Evolutionary conservation across 306 rosid species (phyloP).

Genomic region (Psophocarpus tetragonolobus): DNA sequence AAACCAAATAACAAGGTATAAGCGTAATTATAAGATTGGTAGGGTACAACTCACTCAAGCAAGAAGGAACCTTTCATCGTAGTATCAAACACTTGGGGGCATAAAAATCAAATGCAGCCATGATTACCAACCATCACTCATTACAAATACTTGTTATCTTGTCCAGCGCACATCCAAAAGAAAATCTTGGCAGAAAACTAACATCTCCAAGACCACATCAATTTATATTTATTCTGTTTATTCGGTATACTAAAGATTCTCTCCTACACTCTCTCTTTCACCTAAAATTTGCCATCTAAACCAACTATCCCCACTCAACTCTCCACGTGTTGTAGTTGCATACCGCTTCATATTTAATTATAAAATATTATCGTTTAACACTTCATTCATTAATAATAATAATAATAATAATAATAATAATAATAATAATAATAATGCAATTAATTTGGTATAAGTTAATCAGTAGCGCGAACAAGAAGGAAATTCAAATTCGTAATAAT

Average conservation of each 20-base stretch:
- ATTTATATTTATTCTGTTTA: not conserved
- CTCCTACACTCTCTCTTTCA: not conserved
- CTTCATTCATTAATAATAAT: conserved; percentile 1
- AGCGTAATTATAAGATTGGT: not conserved
- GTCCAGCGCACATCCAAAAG: not conserved
- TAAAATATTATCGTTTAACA: not conserved
- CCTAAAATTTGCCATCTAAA: conserved; percentile 2
- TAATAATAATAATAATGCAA: too few species aligned
- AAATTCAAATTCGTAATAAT: not conserved
- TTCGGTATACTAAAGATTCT: not conserved
- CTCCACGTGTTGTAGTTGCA: not conserved
- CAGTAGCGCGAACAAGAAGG: not conserved
- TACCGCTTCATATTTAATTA: not conserved
- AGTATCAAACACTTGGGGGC: not conserved
- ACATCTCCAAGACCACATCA: not conserved
- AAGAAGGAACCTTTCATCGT: not conserved
- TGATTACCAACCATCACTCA: not conserved
- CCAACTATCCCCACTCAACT: conserved; percentile 8
- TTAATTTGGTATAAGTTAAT: conserved; percentile 2
- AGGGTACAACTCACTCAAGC: not conserved
- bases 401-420: too few species aligned
- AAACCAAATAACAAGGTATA: conserved; percentile 31
- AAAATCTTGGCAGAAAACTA: not conserved
- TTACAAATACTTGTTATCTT: not conserved
- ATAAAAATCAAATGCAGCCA: conserved; percentile 12